phyloP scores from a whole-genome alignment of 2,329 filamentous ascomycete species.

The Curvularia sp. region DNA sequence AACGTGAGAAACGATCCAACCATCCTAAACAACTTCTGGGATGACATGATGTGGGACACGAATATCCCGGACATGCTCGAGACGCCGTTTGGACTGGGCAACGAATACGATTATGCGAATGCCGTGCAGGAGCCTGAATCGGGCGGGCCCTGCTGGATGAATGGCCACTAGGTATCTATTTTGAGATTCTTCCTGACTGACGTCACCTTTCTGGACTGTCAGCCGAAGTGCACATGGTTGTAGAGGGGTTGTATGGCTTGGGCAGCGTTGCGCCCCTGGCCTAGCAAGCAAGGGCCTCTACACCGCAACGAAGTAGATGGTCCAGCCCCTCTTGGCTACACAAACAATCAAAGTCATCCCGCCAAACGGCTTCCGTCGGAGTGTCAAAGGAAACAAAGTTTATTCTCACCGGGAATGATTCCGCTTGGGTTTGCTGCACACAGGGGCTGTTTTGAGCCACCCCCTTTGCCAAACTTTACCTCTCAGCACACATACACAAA shows the following conservation, averaged over 20 bases:
- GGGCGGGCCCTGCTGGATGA: slow-evolving; percentile 46
- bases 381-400: background rate
- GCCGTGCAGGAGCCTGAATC: slow-evolving; percentile 44
- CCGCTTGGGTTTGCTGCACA: background rate
- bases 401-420: background rate
- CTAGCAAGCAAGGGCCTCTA: background rate
- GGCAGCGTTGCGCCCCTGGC: background rate
- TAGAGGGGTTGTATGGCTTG: background rate
- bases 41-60: slow-evolving; percentile 54
- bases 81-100: slow-evolving; percentile 42
- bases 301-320: no score
- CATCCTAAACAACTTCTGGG: slow-evolving; percentile 49
- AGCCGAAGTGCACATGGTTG: background rate
- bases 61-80: slow-evolving; percentile 49
- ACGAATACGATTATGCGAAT: slow-evolving; percentile 46
- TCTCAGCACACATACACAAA: background rate
- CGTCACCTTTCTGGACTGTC: background rate
- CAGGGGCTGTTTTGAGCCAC: background rate
- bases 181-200: background rate
- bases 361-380: background rate
- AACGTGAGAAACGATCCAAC: slow-evolving; percentile 35
- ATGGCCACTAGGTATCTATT: slow-evolving; percentile 36
- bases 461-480: background rate
- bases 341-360: background rate
- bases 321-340: background rate